Base-by-base conservation (phyloP, 805 yeast genomes). In the Metschnikowia baotianmanensis region DNA sequence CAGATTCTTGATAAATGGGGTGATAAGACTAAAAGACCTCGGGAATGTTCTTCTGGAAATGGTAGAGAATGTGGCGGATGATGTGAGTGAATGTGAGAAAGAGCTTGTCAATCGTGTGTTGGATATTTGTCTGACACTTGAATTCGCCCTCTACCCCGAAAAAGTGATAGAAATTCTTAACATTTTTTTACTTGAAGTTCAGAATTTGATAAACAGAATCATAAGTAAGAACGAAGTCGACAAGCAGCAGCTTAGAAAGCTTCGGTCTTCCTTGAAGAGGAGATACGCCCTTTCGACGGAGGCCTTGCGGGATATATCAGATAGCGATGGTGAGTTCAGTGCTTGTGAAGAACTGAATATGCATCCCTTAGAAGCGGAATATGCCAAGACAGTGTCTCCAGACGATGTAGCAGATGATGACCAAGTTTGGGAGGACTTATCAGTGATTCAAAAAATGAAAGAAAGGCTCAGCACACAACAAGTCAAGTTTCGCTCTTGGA, bases 71-170 rank as follows among this genome's bases (percentile, higher is more conserved):
- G 82, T 86, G 0, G 62, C 61, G 13, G 73, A 74, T 17, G 76
- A 76, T 7, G 61, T 80, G 2, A 53, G 65, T 18, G 69, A 71
- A 1, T 52, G 69, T 20, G 82, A 83, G 49, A 72, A 82, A 43
- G 67, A 60, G 10, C 61, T 72, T 15, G 65, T 74, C 34, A 66
- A 67, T 15, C 51, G 71, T 4, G 62, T 61, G 37, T 57, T 86
- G 15, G 83, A 78, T 39, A 60, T 76, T n/a, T 96, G 91, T 0
- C 89, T 82, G 53, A 71, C 82, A 6, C 60, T 65, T 40, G 98
- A 91, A 54, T 72, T 72, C 45, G 58, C 71, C 19, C 65, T 79
- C 30, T 52, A 68, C 2, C 83, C 90, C 0, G 56, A 53, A 1
- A 54, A 53, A 3, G 87, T 95, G 0, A 57, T 80, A 29, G 49